phyloP scores from a whole-genome alignment of 805 yeast genomes.

The Zygosaccharomyces gambellarensis region DNA sequence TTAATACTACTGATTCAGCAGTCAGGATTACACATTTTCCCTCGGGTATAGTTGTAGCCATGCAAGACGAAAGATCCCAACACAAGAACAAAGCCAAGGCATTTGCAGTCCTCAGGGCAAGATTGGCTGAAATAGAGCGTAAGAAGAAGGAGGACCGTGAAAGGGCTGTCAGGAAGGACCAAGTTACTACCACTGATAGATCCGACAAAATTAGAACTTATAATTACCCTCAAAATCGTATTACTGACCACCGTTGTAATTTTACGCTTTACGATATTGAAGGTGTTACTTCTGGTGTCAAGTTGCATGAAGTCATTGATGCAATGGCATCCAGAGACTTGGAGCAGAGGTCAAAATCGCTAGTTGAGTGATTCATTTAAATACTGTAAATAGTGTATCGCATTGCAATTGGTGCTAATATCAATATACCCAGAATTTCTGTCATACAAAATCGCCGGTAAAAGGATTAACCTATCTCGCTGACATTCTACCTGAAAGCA shows the following conservation, averaged over 20 bases:
- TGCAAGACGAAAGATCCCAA: slow-evolving; percentile 94
- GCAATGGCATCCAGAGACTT: slow-evolving; percentile 46
- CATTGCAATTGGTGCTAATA: not conserved
- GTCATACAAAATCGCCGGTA: not conserved
- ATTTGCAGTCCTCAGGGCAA: slow-evolving; percentile 69
- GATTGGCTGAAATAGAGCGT: slow-evolving; percentile 77
- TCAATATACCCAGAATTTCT: not conserved
- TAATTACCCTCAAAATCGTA: slow-evolving; percentile 85
- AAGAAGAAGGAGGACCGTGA: slow-evolving; percentile 61
- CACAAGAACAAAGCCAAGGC: slow-evolving; percentile 93
- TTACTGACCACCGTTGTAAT: slow-evolving; percentile 92
- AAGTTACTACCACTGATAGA: slow-evolving; percentile 83
- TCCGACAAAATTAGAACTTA: slow-evolving; percentile 92
- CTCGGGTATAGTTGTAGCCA: slow-evolving; percentile 79
- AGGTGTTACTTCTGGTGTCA: slow-evolving; percentile 58
- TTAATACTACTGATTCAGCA: slow-evolving; percentile 95
- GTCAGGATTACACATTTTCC: slow-evolving; percentile 90
- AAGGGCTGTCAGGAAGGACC: slow-evolving; percentile 64
- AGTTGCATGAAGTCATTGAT: slow-evolving; percentile 51
- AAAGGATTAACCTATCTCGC: no score
- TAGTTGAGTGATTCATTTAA: slow-evolving; percentile 22
- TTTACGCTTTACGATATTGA: slow-evolving; percentile 69
- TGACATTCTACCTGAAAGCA: not conserved
- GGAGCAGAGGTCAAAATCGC: slow-evolving; percentile 40
- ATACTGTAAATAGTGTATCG: not conserved